Conservation (phyloP, 805 yeast genomes). For the Phaffomyces antillensis region DNA sequence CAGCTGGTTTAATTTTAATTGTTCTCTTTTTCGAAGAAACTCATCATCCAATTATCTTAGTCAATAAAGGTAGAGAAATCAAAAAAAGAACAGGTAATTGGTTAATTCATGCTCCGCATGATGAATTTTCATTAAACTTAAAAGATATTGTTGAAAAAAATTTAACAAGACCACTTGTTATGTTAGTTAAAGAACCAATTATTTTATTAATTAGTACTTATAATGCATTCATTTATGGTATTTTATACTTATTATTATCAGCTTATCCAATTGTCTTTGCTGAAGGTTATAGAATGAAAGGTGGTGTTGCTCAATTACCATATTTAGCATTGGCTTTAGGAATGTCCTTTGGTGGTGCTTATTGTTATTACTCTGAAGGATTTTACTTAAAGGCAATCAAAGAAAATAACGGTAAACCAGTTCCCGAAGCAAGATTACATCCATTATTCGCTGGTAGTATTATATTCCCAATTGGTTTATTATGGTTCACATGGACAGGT, state of each 20-base stretch:
- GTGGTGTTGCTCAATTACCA: slow-evolving; percentile 71
- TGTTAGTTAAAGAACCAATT: slow-evolving; percentile 69
- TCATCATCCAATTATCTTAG: slow-evolving; percentile 62
- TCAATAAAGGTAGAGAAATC: slow-evolving; percentile 52
- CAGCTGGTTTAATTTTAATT: slow-evolving; percentile 32
- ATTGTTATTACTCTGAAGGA: slow-evolving; percentile 47
- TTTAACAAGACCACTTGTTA: slow-evolving; percentile 56
- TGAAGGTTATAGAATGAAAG: slow-evolving; percentile 50
- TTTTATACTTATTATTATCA: slow-evolving; percentile 63
- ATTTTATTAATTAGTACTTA: slow-evolving; percentile 60
- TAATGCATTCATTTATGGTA: slow-evolving; percentile 75
- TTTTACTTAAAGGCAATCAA: slow-evolving; percentile 40
- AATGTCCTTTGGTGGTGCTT: slow-evolving; percentile 47
- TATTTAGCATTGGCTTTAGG: slow-evolving; percentile 74
- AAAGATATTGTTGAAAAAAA: slow-evolving; percentile 57
- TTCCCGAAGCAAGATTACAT: slow-evolving; percentile 76
- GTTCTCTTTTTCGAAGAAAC: slow-evolving; percentile 53
- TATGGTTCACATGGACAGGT: slow-evolving; percentile 90
- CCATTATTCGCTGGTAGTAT: slow-evolving; percentile 70
- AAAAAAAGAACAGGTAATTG: slow-evolving; percentile 70
- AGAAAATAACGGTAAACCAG: slow-evolving; percentile 49
- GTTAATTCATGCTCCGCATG: slow-evolving; percentile 78
- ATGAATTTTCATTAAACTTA: slow-evolving; percentile 47
- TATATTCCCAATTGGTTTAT: slow-evolving; percentile 67
- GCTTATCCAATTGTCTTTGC: slow-evolving; percentile 71